Conservation (phyloP, 2,329 filamentous ascomycete genomes). For the Escovopsis sp. region DNA sequence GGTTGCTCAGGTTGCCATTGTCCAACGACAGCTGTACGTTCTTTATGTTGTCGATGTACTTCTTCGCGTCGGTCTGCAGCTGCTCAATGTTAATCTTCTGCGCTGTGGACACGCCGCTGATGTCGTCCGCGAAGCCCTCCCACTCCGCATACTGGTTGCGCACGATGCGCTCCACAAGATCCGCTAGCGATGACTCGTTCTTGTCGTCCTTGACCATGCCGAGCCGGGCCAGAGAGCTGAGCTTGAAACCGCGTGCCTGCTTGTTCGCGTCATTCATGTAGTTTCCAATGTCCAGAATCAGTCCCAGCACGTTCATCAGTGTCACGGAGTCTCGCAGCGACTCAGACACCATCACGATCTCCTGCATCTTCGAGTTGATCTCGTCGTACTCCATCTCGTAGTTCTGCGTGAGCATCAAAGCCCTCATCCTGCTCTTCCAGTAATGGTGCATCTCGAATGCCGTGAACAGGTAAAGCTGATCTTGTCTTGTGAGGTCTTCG, state of each 20-base stretch:
- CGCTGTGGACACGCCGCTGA: conserved; percentile 56
- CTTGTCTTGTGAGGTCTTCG: conserved; percentile 74
- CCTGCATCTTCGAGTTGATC: conserved; percentile 67
- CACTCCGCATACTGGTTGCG: conserved; percentile 93
- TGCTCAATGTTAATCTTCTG: conserved; percentile 95
- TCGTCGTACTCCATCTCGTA: conserved; percentile 87
- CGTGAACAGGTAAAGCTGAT: conserved; percentile 88
- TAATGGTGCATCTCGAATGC: conserved; percentile 93
- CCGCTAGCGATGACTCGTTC: conserved; percentile 90
- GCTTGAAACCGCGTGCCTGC: conserved; percentile 93
- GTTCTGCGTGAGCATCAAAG: conserved; percentile 66
- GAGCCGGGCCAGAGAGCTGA: conserved; percentile 79
- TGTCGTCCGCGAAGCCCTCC: conserved; percentile 78
- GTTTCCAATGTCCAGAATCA: conserved; percentile 96
- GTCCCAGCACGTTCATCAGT: conserved; percentile 86
- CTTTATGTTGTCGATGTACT: conserved; percentile 86
- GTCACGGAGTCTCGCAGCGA: conserved; percentile 80
- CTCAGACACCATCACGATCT: conserved; percentile 79
- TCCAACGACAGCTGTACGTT: conserved; percentile 89
- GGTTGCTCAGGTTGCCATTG: conserved; percentile 84
- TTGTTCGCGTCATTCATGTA: conserved; percentile 99
- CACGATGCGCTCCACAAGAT: conserved; percentile 91
- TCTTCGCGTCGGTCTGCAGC: conserved; percentile 71
- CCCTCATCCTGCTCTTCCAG: conserved; percentile 96
- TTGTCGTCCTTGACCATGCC: conserved; percentile 99